Evolutionary conservation across 164 flowering plant species (phyloP), one percentile per base, ranked within the genome.

Genomic region (Dillenia turbinata): DNA sequence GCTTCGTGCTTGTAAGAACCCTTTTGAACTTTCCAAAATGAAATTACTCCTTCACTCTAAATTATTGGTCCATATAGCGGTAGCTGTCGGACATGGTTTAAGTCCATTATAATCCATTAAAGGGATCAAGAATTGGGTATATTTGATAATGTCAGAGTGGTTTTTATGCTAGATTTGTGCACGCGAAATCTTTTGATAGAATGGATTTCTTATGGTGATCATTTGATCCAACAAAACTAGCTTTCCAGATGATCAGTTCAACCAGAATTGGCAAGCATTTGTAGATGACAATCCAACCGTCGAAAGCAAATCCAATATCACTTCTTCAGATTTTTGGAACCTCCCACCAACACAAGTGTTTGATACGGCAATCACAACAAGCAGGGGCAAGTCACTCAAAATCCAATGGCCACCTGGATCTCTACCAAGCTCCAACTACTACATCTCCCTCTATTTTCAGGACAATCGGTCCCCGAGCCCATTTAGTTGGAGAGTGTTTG

Each of bases 191-290:
- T 33, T 33, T 33, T 33, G 40, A 33, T 33, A 33, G 40, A 33
- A 33, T 33, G 40, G 40, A 33, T 33, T 50, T 64, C 53, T 74
- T 62, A 46, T 59, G 45, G 49, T 67, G 44, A 54, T 26, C 45
- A 15, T 70, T 48, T 51, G 40, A 67, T 65, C 40, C 22, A 33
- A 50, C 63, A 57, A 71, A 69, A 71, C 65, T 83, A 95, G 97
- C 52, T 95, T 61, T 77, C 99, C 97, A 79, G 97, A 95, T 73
- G 99, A 95, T 70, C 66, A 65, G 48, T 92, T 67, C 79, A 78
- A 95, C 71, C 88, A 98, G 47, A 61, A 72, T 53, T 95, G 99
- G 99, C 85, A 90, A 22, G 82, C 87, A 5, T 88, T 78, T 72
- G 69, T 17, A 52, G 89, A 83, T 55, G 44, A 61, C 0, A 86